Base-by-base conservation (phyloP, 2,329 filamentous ascomycete species). In the Cryphonectria naterciae region DNA sequence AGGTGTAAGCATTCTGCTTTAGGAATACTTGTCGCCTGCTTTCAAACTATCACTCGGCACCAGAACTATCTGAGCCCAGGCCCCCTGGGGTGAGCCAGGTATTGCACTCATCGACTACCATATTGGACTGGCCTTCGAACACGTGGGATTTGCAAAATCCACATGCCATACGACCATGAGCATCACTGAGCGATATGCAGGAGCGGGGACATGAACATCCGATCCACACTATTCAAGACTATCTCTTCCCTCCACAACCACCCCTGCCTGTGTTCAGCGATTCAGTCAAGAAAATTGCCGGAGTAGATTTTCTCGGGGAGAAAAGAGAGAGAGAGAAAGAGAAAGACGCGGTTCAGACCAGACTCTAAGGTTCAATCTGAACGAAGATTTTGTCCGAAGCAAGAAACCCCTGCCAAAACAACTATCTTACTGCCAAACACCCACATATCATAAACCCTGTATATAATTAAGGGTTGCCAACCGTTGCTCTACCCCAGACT, bases 41-140 rank as follows among this genome's bases (percentile, higher is more conserved):
- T 11, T 17, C 58, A 22, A 39, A 35, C 17, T 61, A 61, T 61
- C 35, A 35, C 15, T 35, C 25, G 15, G 58, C 7, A 8, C 35
- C 19, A 32, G 58, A n/a, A 39, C 35, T 17, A 61, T 61, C 32
- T 39, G 22, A 35, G 58, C 35, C 22, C 46, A n/a, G 19, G 19
- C 22, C 46, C 17, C 7, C 35, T 22, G 10, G n/a, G 58, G 19
- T 61, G 35, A 35, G 17, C 19, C 32, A 39, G 32, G 10, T 19
- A n/a, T 22, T 61, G 32, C 58, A 39, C 35, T 61, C 58, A 37
- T 61, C 58, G 32, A 35, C 54, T 58, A 58, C 54, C 54, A 32
- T 35, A 32, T 58, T 58, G 25, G 54, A 58, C 35, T n/a, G 19
- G 8, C 58, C 19, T 39, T 39, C 1, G 58, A 39, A 39, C 35